Evolutionary conservation across 495 filamentous ascomycete genomes (phyloP), one percentile per base, ranked within the genome.

Genomic region (Neurospora sp.): DNA sequence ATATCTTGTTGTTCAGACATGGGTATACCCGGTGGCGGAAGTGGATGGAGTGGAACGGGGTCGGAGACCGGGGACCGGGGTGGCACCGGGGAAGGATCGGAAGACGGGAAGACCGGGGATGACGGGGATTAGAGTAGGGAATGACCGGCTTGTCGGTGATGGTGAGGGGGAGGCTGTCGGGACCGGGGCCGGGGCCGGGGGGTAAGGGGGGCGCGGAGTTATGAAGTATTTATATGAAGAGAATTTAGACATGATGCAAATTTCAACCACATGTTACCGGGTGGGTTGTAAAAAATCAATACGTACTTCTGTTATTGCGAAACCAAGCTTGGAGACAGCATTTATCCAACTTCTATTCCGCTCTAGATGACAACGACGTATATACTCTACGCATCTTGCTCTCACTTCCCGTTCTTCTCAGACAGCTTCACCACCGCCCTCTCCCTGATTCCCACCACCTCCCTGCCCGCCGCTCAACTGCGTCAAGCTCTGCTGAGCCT

Each of bases 401-500:
- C 27, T 31, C 27, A 31, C 27, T 31, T 31, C 27, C 27, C 27
- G 27, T 31, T 31, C 27, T 31, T 31, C 27, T 66, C 14, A 66
- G 6, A 2, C 12, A 18, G 11, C 27, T 37, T 66, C 53, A 35
- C 48, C 20, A 59, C 20, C 11, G 7, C 53, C 53, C 11, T 66
- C 53, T 35, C 22, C 53, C 14, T 35, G 53, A n/a, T n/a, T 66
- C 40, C 59, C 31, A 53, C 40, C 40, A 14, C 48, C 53, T 8
- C 39, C 22, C 5, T 72, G 70, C 5, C n/a, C 16, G 38, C 69
- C 68, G 11, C 44, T 38, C 41, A 68, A 69, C 31, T 69, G 48
- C n/a, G 44, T 27, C 46, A 53, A 53, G 48, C 27, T 66, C 53
- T 66, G 53, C 16, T 83, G 82, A 0, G 80, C 87, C 73, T 87